Conservation (phyloP, 371 early-diverging fungal species). For the Coemansia sp. region DNA sequence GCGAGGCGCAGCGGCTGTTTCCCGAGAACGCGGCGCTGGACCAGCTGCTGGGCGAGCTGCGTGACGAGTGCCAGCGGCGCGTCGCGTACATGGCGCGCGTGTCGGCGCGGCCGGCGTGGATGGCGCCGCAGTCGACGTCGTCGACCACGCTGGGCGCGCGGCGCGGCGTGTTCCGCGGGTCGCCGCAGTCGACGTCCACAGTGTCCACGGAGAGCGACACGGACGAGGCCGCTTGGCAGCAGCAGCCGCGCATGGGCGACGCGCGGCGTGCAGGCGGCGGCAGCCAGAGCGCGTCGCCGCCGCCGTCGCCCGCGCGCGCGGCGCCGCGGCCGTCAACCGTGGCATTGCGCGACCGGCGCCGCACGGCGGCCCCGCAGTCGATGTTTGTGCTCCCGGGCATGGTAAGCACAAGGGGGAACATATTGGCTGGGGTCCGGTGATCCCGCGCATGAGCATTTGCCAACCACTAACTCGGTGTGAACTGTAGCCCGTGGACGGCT, state of each 20-base stretch:
- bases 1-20: conserved; percentile 38
- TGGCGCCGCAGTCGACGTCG: conserved; percentile 17
- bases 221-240: no score
- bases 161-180: background rate
- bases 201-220: background rate
- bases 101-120: conserved; percentile 37
- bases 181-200: background rate
- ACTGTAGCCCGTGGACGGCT: conserved; percentile 10
- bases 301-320: conserved; percentile 12
- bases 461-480: background rate
- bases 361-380: conserved; percentile 35
- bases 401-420: conserved; percentile 19
- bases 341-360: conserved; percentile 26
- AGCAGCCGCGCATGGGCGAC: conserved; percentile 1
- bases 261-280: conserved; percentile 7
- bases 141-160: conserved; percentile 1
- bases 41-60: conserved; percentile 41
- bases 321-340: conserved; percentile 8
- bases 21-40: conserved; percentile 42
- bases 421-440: no score
- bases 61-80: conserved; percentile 44
- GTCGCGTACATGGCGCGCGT: conserved; percentile 43
- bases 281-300: conserved; percentile 11
- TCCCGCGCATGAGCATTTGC: no score
- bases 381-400: conserved; percentile 28